These are phyloP conservation scores for Camillea tinctor DNA, from an alignment of 2,329 filamentous ascomycete genomes.

Conservation along the genomic window DNA sequence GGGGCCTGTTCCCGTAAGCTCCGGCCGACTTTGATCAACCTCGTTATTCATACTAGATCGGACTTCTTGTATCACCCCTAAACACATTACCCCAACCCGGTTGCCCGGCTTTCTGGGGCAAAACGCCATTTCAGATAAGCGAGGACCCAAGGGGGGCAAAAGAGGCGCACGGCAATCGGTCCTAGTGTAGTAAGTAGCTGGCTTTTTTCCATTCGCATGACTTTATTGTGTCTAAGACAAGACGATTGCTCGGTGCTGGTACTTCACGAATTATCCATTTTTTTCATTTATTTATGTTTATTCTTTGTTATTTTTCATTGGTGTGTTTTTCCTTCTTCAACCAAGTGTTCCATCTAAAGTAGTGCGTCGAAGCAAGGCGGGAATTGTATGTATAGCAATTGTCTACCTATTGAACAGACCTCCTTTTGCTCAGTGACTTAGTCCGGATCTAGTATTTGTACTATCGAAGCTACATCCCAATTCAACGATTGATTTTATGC, in stretches of 20 bases:
- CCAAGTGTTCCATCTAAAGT: too few species aligned
- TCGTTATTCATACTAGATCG: background rate
- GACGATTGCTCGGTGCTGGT: background rate
- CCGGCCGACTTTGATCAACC: background rate
- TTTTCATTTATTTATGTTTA: background rate
- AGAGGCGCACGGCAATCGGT: background rate
- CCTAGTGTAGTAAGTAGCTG: background rate
- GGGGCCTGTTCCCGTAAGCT: background rate
- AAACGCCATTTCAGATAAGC: background rate
- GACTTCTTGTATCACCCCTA: background rate
- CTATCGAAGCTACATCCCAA: background rate
- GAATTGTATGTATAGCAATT: background rate
- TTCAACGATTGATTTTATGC: background rate
- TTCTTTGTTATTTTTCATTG: background rate
- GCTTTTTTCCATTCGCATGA: background rate
- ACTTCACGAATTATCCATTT: background rate
- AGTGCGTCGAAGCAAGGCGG: background rate
- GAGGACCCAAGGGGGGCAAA: background rate
- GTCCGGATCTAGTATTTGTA: background rate
- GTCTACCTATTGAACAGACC: background rate
- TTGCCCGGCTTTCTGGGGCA: background rate
- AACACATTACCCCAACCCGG: background rate
- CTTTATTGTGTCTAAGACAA: background rate
- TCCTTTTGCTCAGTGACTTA: background rate
- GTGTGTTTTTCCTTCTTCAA: background rate